phyloP scores from a whole-genome alignment of 257 asterid genomes.

The Salvia splendens region DNA sequence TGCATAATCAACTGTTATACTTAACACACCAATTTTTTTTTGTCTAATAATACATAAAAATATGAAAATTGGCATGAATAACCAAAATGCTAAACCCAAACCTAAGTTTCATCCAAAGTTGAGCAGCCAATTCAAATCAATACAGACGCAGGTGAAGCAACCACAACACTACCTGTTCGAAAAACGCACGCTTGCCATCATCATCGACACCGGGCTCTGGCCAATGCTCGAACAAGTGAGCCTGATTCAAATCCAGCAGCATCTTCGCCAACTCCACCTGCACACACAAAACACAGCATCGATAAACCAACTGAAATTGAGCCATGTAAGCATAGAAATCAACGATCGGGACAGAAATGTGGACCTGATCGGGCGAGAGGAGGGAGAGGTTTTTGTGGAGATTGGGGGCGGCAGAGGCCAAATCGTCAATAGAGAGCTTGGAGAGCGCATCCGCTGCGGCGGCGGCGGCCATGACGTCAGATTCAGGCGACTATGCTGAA shows the following conservation, averaged over 20 bases:
- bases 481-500: constrained; percentile 25
- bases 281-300: constrained; percentile 11
- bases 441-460: constrained; percentile 47
- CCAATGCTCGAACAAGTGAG: constrained; percentile 87
- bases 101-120: no score
- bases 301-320: constrained; percentile 8
- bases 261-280: constrained; percentile 84
- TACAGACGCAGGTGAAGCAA: not conserved
- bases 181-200: constrained; percentile 65
- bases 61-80: not conserved
- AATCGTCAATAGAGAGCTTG: constrained; percentile 46
- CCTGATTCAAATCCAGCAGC: constrained; percentile 68
- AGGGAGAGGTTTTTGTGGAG: constrained; percentile 62
- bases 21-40: not conserved
- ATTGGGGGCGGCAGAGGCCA: constrained; percentile 58
- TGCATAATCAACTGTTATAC: not conserved
- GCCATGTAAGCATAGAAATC: not conserved
- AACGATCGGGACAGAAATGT: not conserved
- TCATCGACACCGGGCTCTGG: constrained; percentile 82
- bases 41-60: not conserved
- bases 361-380: constrained; percentile 72
- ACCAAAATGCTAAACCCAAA: not conserved
- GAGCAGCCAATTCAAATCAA: no score
- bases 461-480: constrained; percentile 48
- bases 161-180: constrained; percentile 59